A percentile compares a stretch with the other conserved stretches of the same genome.
phyloP scores from a whole-genome alignment of 257 asterid species.

The Linderniella brevidens region DNA sequence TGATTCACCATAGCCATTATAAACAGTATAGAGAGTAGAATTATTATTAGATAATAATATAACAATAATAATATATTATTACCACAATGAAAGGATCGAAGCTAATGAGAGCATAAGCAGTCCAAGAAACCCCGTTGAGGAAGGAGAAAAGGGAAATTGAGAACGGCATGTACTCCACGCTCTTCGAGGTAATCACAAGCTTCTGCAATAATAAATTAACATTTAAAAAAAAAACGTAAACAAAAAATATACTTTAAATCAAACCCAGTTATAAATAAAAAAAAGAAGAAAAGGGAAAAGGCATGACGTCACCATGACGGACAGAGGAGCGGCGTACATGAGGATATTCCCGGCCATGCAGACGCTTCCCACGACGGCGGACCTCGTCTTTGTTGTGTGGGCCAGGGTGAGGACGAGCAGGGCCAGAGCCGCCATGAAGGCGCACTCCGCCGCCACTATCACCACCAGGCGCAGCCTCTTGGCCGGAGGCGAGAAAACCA shows the following conservation, averaged over 20 bases:
- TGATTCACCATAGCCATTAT: background rate
- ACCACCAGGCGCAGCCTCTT: slow-evolving; percentile 14
- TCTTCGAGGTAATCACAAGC: slow-evolving; percentile 55
- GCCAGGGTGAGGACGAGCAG: slow-evolving; percentile 20
- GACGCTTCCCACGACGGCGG: slow-evolving; percentile 33
- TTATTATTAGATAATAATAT: too few relatives aligned
- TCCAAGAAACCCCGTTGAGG: slow-evolving; percentile 72
- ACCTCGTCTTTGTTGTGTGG: slow-evolving; percentile 25
- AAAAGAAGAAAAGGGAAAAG: background rate
- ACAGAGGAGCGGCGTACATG: slow-evolving; percentile 50
- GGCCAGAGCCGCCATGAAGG: slow-evolving; percentile 21
- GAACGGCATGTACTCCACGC: slow-evolving; percentile 92
- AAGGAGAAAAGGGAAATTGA: slow-evolving; percentile 62
- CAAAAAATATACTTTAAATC: too few relatives aligned
- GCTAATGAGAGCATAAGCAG: slow-evolving; percentile 45
- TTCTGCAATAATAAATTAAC: slow-evolving; percentile 35
- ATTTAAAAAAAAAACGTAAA: too few relatives aligned
- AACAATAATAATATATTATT: too few relatives aligned
- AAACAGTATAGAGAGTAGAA: background rate
- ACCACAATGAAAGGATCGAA: slow-evolving; percentile 70
- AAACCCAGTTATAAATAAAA: too few relatives aligned
- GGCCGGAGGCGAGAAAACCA: slow-evolving; percentile 18
- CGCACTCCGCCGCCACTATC: slow-evolving; percentile 15
- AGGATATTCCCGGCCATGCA: slow-evolving; percentile 38
- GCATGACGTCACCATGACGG: slow-evolving; percentile 28